Conservation (phyloP, 805 yeast genomes). For the Zygotorulaspora chibaensis region DNA sequence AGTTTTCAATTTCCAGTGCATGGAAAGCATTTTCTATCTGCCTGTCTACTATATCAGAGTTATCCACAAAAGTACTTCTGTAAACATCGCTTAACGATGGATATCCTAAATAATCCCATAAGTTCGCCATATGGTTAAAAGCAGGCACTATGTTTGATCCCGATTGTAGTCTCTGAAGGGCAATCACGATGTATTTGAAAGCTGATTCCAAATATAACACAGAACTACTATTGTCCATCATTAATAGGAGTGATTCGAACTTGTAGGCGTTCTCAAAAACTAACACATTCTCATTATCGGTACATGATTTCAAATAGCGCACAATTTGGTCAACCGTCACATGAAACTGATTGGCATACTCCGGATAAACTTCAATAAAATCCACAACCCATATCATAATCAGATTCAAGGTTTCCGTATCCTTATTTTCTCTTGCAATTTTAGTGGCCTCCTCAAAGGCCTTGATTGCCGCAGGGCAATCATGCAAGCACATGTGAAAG, state of each 20-base stretch:
- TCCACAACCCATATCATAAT: constrained; percentile 70
- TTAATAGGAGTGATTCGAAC: constrained; percentile 54
- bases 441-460: constrained; percentile 84
- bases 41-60: constrained; percentile 1
- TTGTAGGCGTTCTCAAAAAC: constrained; percentile 56
- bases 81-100: constrained; percentile 17
- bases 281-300: constrained; percentile 27
- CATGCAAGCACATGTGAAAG: constrained; percentile 63
- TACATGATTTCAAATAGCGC: constrained; percentile 42
- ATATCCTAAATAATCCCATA: constrained; percentile 26
- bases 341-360: constrained; percentile 46
- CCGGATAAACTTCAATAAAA: constrained; percentile 65
- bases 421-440: constrained; percentile 83
- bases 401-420: constrained; percentile 64
- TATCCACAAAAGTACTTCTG: not conserved
- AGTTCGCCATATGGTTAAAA: constrained; percentile 12
- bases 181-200: constrained; percentile 51
- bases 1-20: constrained; percentile 8
- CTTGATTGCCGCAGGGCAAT: constrained; percentile 62
- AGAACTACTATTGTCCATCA: constrained; percentile 49
- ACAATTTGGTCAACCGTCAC: constrained; percentile 62
- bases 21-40: constrained; percentile 13
- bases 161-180: constrained; percentile 41
- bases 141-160: constrained; percentile 25
- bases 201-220: constrained; percentile 49